phyloP scores from a whole-genome alignment of 208 protist species.

The Trypanosoma vivax region DNA sequence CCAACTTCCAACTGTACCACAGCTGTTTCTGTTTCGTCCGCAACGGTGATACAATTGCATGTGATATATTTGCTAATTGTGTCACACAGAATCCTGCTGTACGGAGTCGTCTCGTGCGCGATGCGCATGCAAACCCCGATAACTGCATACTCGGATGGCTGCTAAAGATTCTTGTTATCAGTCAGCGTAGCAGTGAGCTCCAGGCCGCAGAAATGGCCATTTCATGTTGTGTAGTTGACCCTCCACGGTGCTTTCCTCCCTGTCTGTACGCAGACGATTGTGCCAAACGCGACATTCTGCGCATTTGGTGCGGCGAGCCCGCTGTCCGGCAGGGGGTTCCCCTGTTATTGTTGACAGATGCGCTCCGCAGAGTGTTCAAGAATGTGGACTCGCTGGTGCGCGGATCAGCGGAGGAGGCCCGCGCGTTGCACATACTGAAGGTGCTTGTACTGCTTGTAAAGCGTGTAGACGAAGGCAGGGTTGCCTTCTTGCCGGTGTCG shows the following conservation, averaged over 20 bases:
- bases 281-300: conserved; percentile 37
- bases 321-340: conserved; percentile 20
- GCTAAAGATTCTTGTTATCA: conserved; percentile 27
- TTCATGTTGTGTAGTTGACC: conserved; percentile 17
- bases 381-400: background rate
- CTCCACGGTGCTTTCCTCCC: conserved; percentile 15
- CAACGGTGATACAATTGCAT: conserved; percentile 28
- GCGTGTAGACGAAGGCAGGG: conserved; percentile 22
- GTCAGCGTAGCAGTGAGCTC: conserved; percentile 24
- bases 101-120: conserved; percentile 17
- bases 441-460: conserved; percentile 26
- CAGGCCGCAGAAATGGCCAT: conserved; percentile 38
- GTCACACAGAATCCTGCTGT: conserved; percentile 20
- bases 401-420: conserved; percentile 23
- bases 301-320: conserved; percentile 43
- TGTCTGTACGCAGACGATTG: conserved; percentile 10
- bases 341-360: conserved; percentile 23
- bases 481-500: conserved; percentile 17
- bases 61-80: conserved; percentile 29
- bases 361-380: conserved; percentile 20
- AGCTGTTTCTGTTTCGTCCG: conserved; percentile 15
- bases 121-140: conserved; percentile 5
- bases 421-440: conserved; percentile 36
- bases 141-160: conserved; percentile 32
- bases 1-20: too few species aligned